Conservation (phyloP, 2,329 filamentous ascomycete species). For the Metarhizium humberi region DNA sequence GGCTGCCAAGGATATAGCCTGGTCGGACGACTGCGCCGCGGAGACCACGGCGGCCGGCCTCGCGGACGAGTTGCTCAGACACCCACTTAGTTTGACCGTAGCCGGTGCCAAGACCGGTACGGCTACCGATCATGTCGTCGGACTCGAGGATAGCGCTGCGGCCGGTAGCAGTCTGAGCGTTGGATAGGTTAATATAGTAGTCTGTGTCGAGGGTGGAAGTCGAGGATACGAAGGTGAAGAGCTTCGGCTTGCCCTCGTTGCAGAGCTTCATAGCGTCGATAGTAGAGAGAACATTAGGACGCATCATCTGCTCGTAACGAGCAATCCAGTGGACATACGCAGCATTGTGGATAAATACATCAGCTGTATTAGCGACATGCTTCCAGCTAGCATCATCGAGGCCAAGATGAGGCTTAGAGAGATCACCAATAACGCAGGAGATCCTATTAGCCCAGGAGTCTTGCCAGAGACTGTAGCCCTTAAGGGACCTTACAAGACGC, state of each 20-base stretch:
- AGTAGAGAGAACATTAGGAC: constrained; percentile 73
- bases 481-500: constrained; percentile 57
- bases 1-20: constrained; percentile 76
- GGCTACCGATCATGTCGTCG: constrained; percentile 71
- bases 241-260: constrained; percentile 65
- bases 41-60: constrained; percentile 70
- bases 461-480: constrained; percentile 73
- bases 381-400: constrained; percentile 58
- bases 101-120: constrained; percentile 69
- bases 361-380: constrained; percentile 53
- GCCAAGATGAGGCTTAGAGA: constrained; percentile 64
- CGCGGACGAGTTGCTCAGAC: constrained; percentile 57
- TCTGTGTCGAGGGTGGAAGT: constrained; percentile 72
- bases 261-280: constrained; percentile 70
- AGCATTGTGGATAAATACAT: constrained; percentile 75
- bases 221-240: constrained; percentile 69
- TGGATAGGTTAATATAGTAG: constrained; percentile 67
- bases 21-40: constrained; percentile 68
- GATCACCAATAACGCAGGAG: constrained; percentile 61
- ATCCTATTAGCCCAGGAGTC: constrained; percentile 58
- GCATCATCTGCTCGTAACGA: constrained; percentile 61
- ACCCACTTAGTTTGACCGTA: constrained; percentile 89
- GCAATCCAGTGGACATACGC: constrained; percentile 75
- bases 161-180: constrained; percentile 38
- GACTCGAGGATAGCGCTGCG: constrained; percentile 59